Evolutionary conservation across 441 rosid species (phyloP).

Genomic region (Pelargonium myrrhifolium): DNA sequence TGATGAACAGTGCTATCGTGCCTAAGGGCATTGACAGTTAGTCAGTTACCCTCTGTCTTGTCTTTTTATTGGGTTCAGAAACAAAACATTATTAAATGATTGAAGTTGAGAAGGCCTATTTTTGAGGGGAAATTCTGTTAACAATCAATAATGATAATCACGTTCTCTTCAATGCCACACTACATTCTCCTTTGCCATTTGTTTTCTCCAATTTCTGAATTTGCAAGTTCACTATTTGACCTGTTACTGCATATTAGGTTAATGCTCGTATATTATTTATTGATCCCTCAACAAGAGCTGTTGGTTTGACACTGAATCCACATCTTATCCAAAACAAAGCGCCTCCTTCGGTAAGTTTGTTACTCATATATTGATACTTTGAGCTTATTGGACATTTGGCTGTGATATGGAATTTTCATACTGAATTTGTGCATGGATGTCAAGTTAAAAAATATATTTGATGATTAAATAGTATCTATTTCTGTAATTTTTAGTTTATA

Average conservation of each 20-base stretch:
- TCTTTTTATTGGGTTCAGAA: neutral
- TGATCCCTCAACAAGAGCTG: slow-evolving; percentile 91
- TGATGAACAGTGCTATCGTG: neutral
- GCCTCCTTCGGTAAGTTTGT: slow-evolving; percentile 64
- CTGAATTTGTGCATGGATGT: neutral
- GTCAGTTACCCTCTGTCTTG: neutral
- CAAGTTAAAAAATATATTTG: neutral
- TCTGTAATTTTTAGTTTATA: neutral
- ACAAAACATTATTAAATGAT: neutral
- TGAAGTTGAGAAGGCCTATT: neutral
- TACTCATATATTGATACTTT: neutral
- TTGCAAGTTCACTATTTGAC: neutral
- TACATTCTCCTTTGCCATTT: slow-evolving; percentile 1
- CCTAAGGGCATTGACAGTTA: neutral
- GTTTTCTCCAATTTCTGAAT: neutral
- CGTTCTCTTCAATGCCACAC: neutral
- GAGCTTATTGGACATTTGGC: slow-evolving; percentile 9
- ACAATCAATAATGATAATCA: neutral
- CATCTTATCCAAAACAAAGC: slow-evolving; percentile 67
- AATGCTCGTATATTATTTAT: slow-evolving; percentile 83
- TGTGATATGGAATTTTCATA: slow-evolving; percentile 12
- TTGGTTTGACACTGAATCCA: slow-evolving; percentile 88
- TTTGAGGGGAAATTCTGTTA: neutral
- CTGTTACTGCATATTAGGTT: slow-evolving; percentile 48
- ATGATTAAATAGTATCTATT: neutral